These are phyloP conservation scores for Thermomucor indicae-seudaticae DNA, from an alignment of 371 early-diverging fungal genomes.

Conservation along the genomic window DNA sequence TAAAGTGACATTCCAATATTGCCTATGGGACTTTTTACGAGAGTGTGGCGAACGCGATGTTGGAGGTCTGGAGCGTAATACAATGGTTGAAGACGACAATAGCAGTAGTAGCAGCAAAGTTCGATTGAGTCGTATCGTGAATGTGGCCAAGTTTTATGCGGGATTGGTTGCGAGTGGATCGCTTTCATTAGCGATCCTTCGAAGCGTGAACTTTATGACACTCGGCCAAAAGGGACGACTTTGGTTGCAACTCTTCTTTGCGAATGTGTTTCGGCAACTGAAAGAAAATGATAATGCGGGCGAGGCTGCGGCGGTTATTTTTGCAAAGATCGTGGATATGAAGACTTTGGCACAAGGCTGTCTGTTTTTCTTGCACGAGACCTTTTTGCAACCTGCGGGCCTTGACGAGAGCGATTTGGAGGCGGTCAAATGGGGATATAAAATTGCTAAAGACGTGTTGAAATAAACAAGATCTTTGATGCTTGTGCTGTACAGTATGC, in stretches of 20 bases:
- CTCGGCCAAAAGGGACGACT: constrained; percentile 54
- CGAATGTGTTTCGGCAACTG: constrained; percentile 36
- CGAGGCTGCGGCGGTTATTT: constrained; percentile 52
- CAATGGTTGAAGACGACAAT: constrained; percentile 9
- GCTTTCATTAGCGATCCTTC: constrained; percentile 63
- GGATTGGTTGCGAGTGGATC: constrained; percentile 57
- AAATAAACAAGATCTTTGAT: too few relatives aligned
- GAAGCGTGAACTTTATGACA: constrained; percentile 73
- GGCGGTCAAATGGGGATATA: constrained; percentile 60
- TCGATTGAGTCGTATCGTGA: constrained; percentile 63
- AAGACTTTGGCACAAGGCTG: constrained; percentile 71
- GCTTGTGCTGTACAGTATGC: not conserved
- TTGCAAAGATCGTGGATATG: constrained; percentile 52
- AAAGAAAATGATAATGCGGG: constrained; percentile 41
- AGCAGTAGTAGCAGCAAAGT: constrained; percentile 24
- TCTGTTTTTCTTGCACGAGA: constrained; percentile 67
- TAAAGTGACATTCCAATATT: constrained; percentile 92
- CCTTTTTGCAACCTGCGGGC: constrained; percentile 39
- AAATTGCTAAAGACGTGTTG: constrained; percentile 56
- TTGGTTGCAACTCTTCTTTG: constrained; percentile 68
- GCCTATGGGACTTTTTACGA: constrained; percentile 90
- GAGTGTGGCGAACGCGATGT: constrained; percentile 76
- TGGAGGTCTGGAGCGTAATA: constrained; percentile 69
- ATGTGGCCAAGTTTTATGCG: constrained; percentile 73
- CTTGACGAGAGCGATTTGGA: constrained; percentile 46